phyloP scores from a whole-genome alignment of 345 rosid genomes.

The Corchorus olitorius region DNA sequence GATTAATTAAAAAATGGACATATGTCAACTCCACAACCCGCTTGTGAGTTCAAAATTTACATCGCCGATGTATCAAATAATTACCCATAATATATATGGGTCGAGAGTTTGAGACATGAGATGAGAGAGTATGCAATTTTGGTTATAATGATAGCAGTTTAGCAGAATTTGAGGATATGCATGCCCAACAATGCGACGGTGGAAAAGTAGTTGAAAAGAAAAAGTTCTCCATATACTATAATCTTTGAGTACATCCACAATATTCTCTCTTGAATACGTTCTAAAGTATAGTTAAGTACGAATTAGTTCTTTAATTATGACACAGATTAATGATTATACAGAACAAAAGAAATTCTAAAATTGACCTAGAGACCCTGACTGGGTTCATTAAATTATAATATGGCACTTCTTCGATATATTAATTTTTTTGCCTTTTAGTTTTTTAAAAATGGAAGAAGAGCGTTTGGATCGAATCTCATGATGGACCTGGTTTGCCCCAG shows the following conservation, averaged over 20 bases:
- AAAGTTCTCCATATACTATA: neutral
- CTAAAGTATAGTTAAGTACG: neutral
- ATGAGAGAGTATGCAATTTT: neutral
- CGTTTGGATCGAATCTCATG: constrained; percentile 19
- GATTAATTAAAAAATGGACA: too few species aligned
- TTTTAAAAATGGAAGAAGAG: neutral
- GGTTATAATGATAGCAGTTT: neutral
- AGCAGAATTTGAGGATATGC: constrained; percentile 4
- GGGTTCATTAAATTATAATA: neutral
- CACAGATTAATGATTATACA: neutral
- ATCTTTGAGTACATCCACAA: neutral
- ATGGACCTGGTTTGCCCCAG: neutral
- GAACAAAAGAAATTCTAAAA: neutral
- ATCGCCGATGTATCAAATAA: too few species aligned
- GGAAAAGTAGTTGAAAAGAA: neutral
- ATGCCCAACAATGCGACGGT: neutral
- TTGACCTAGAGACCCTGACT: neutral
- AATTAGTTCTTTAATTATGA: neutral
- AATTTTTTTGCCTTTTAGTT: neutral
- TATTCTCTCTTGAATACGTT: neutral
- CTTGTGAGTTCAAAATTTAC: too few species aligned
- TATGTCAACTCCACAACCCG: too few species aligned
- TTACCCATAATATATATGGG: too few species aligned
- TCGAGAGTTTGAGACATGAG: neutral
- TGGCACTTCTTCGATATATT: neutral